Evolutionary conservation across 1,284 basidiomycete genomes (phyloP).

Genomic region (Cutaneotrichosporon sp.): DNA sequence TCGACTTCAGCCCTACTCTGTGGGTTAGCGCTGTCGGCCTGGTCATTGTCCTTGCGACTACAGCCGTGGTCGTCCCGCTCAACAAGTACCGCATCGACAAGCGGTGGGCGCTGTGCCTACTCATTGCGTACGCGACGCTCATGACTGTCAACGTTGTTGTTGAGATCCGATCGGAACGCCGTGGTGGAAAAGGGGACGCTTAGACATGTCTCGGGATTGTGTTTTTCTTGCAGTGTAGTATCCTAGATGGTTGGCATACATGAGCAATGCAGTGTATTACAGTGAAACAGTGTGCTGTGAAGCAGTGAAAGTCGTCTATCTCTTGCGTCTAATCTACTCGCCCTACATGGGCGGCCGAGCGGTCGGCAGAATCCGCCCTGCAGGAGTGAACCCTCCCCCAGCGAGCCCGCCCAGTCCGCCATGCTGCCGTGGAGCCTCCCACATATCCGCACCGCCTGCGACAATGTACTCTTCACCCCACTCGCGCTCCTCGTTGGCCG

Average conservation of each 20-base stretch:
- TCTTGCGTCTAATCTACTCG: neutral
- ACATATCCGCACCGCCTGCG: neutral
- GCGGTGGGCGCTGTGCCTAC: conserved; percentile 75
- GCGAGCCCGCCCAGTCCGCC: neutral
- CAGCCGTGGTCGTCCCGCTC: conserved; percentile 78
- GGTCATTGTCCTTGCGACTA: conserved; percentile 68
- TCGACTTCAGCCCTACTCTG: conserved; percentile 79
- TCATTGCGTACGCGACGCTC: conserved; percentile 68
- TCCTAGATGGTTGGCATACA: conserved; percentile 1
- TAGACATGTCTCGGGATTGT: neutral
- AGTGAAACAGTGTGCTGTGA: neutral
- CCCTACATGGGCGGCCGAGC: conserved; percentile 39
- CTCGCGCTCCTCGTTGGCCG: conserved; percentile 19
- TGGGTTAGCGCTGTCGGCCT: conserved; percentile 79
- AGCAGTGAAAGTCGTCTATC: conserved; percentile 3
- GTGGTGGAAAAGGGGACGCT: neutral
- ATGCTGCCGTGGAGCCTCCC: conserved; percentile 8
- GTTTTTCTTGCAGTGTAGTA: neutral
- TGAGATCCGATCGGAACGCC: conserved; percentile 57
- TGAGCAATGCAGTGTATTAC: conserved; percentile 4
- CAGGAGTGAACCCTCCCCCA: conserved; percentile 27
- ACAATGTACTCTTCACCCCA: conserved; percentile 20
- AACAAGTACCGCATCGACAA: conserved; percentile 78
- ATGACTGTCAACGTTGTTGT: conserved; percentile 74
- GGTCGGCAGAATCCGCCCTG: conserved; percentile 40